A percentile compares a stretch with the other conserved stretches of the same genome.
These are phyloP conservation scores for Collybiopsis confluens DNA, from an alignment of 768 basidiomycete species.

Conservation along the genomic window DNA sequence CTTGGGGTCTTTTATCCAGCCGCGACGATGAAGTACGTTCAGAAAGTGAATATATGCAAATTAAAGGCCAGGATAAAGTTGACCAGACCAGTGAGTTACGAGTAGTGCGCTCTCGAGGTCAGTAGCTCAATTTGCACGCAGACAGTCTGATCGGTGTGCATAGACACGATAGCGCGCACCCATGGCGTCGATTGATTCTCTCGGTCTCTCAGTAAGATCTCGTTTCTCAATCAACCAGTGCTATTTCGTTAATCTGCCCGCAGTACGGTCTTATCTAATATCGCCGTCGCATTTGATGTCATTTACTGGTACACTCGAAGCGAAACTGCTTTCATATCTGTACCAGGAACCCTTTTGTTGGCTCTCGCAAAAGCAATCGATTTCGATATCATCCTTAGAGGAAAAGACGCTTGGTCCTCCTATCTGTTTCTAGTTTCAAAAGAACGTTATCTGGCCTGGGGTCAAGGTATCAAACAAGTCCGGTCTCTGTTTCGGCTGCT, in stretches of 20 bases:
- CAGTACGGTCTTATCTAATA: not conserved
- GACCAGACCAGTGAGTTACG: slow-evolving; percentile 5
- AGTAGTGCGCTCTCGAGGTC: not conserved
- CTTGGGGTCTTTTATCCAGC: not conserved
- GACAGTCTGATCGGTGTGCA: slow-evolving; percentile 1
- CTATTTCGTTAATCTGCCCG: too few species aligned
- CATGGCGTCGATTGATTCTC: not conserved
- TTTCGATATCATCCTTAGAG: not conserved
- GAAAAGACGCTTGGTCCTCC: not conserved
- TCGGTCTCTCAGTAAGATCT: not conserved
- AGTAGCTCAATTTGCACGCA: not conserved
- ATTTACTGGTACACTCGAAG: slow-evolving; percentile 9
- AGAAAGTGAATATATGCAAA: not conserved
- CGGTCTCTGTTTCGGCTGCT: not conserved
- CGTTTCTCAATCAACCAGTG: too few species aligned
- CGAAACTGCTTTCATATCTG: not conserved
- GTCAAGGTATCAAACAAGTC: not conserved
- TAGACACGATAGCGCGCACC: not conserved
- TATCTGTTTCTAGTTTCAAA: not conserved
- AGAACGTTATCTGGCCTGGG: not conserved
- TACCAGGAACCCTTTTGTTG: slow-evolving; percentile 3
- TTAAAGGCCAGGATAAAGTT: not conserved
- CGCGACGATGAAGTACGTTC: not conserved
- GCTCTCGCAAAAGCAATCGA: not conserved
- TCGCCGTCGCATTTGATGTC: not conserved